Conservation (phyloP, 139 green algal genomes). For the Volvox reticuliferus region DNA sequence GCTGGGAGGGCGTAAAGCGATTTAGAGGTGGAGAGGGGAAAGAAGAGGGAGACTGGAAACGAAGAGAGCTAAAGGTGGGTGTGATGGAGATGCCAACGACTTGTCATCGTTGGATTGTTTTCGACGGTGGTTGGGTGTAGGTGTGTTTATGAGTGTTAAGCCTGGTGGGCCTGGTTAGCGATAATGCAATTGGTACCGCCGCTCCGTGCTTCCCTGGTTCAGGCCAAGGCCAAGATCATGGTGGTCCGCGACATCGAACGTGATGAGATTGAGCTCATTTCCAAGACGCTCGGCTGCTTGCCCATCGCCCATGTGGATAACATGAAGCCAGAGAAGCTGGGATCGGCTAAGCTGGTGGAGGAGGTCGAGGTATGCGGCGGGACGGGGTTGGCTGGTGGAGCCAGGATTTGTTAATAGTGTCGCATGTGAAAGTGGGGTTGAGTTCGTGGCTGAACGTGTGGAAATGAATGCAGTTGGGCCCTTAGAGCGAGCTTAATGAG, state of each 20-base stretch:
- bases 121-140: too few relatives aligned
- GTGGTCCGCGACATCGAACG: slow-evolving; percentile 98
- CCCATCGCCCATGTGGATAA: slow-evolving; percentile 97
- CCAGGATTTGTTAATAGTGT: too few relatives aligned
- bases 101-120: too few relatives aligned
- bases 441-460: too few relatives aligned
- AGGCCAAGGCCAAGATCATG: slow-evolving; percentile 99
- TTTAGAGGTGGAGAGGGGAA: background rate
- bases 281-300: slow-evolving; percentile 89
- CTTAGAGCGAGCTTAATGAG: too few relatives aligned
- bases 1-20: background rate
- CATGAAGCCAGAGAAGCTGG: slow-evolving; percentile 96
- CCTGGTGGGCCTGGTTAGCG: too few relatives aligned
- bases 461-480: too few relatives aligned
- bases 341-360: slow-evolving; percentile 88
- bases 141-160: too few relatives aligned
- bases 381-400: background rate
- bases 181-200: too few relatives aligned
- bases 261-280: slow-evolving; percentile 99
- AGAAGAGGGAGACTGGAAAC: background rate
- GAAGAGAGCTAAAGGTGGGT: background rate
- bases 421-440: too few relatives aligned
- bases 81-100: too few relatives aligned
- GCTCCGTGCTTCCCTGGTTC: background rate
- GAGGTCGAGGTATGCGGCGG: slow-evolving; percentile 64